Percentiles rank a stretch among this genome's conserved stretches.
These are phyloP conservation scores for Polyporus arcularius DNA, from an alignment of 768 basidiomycete species.

Conservation along the genomic window DNA sequence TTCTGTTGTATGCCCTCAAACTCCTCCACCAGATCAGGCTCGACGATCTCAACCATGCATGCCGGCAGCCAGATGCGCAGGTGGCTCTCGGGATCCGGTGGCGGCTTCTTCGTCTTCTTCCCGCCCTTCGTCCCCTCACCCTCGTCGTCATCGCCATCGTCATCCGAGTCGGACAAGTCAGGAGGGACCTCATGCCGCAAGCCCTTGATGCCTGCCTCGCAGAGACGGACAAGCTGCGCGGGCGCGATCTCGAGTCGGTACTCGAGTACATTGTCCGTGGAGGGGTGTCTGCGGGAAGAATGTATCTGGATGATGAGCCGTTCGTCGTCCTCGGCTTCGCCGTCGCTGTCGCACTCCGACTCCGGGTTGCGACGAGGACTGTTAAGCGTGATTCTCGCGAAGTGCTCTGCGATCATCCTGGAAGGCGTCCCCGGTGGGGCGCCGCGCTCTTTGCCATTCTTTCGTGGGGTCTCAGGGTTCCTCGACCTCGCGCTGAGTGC, in stretches of 20 bases:
- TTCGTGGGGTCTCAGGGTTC: slow-evolving; percentile 43
- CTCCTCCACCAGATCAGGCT: slow-evolving; percentile 61
- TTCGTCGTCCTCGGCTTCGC: slow-evolving; percentile 37
- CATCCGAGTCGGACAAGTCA: slow-evolving; percentile 30
- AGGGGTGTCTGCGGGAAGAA: slow-evolving; percentile 62
- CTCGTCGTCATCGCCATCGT: slow-evolving; percentile 49
- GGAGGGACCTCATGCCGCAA: slow-evolving; percentile 41
- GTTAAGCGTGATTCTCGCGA: slow-evolving; percentile 47
- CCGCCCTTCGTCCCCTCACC: slow-evolving; percentile 42
- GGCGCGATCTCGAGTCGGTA: slow-evolving; percentile 82
- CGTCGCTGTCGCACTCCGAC: slow-evolving; percentile 18
- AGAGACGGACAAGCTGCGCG: slow-evolving; percentile 59
- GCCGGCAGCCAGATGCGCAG: slow-evolving; percentile 83
- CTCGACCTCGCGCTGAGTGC: background rate
- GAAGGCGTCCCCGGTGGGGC: slow-evolving; percentile 38
- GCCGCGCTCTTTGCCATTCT: slow-evolving; percentile 30
- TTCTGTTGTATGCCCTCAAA: slow-evolving; percentile 53
- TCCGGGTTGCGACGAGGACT: slow-evolving; percentile 14
- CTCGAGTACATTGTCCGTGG: slow-evolving; percentile 71
- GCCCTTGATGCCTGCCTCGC: slow-evolving; percentile 68
- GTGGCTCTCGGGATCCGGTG: slow-evolving; percentile 55
- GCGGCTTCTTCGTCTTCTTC: slow-evolving; percentile 39
- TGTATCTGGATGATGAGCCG: slow-evolving; percentile 67
- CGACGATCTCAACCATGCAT: slow-evolving; percentile 68
- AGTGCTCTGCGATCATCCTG: slow-evolving; percentile 57